Base-by-base conservation (phyloP, 306 rosid species). In the Cucurbita pepo region DNA sequence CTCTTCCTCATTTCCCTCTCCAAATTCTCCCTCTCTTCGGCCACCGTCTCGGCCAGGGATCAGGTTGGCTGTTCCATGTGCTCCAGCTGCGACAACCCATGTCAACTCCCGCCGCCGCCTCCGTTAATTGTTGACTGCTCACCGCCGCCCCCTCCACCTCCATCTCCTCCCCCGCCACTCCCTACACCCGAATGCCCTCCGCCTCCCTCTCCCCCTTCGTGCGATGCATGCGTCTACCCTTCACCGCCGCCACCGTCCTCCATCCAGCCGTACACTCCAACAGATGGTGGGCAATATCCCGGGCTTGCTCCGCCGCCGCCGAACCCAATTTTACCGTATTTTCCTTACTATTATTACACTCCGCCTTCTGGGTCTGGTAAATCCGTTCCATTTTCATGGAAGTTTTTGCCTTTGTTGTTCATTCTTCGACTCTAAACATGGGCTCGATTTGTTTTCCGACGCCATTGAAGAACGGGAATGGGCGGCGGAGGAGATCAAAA, bases 51-150 rank as follows among this genome's bases (percentile, higher is more conserved):
- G 19, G 64, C 80, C 71, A 90, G 84, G 76, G 85, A 85, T 8
- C 74, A 56, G 18, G 53, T 71, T 19, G 40, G 78, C 67, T 87
- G 96, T 79, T 77, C 81, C 55, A 78, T 90, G 87, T 90, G 96
- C 74, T 4, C 30, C 0, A 80, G 54, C 9, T 90, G 96, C 12
- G 91, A 90, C 5, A 81, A 84, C 59, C 92, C 90, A 25, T 87
- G 90, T 44, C 81, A 75, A 34, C 87, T 87, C 7, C 40, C 38
- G 9, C 74, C 74, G 0, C 74, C 86, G 0, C 87, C 88, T 0
- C 88, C 88, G 0, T 80, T 86, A 2, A 79, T 66, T 16, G 67
- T 86, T 19, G 85, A 77, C 25, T 84, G 72, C 45, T 7, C 43
- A 7, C 4, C 7, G 1, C 52, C 52, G 52, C 52, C 75, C 7